These are phyloP conservation scores for Protea cynaroides DNA, from an alignment of 164 flowering plant species.

Conservation along the genomic window DNA sequence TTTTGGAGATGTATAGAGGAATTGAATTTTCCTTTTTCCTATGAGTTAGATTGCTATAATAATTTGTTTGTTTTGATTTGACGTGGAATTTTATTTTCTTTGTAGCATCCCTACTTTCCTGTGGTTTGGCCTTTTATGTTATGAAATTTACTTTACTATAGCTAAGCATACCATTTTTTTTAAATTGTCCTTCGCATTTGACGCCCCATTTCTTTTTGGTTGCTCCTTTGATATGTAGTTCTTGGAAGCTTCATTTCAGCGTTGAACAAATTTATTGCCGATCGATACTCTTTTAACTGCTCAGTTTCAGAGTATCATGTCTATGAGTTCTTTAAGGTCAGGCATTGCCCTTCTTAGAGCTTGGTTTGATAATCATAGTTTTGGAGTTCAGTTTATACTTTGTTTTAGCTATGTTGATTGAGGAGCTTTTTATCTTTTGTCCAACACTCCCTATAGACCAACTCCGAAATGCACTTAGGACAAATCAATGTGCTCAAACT, in stretches of 20 bases:
- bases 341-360: not conserved
- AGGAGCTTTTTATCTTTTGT: not conserved
- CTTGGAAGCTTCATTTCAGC: constrained; percentile 89
- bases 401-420: not conserved
- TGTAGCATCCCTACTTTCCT: not conserved
- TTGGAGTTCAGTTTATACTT: not conserved
- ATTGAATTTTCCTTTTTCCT: no score
- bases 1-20: no score
- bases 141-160: not conserved
- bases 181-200: not conserved
- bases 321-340: constrained; percentile 87
- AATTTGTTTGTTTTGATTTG: no score
- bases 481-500: not conserved
- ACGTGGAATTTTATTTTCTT: not conserved
- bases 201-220: not conserved
- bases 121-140: not conserved
- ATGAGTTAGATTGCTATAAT: no score
- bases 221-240: constrained; percentile 38
- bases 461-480: not conserved
- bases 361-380: not conserved
- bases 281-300: constrained; percentile 58
- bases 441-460: not conserved
- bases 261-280: constrained; percentile 76
- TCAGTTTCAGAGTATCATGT: constrained; percentile 85
- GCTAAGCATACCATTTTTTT: not conserved